A percentile compares a stretch with the other conserved stretches of the same genome.
Conservation (phyloP, 2,329 filamentous ascomycete species). For the Ophiostoma tasmaniense region DNA sequence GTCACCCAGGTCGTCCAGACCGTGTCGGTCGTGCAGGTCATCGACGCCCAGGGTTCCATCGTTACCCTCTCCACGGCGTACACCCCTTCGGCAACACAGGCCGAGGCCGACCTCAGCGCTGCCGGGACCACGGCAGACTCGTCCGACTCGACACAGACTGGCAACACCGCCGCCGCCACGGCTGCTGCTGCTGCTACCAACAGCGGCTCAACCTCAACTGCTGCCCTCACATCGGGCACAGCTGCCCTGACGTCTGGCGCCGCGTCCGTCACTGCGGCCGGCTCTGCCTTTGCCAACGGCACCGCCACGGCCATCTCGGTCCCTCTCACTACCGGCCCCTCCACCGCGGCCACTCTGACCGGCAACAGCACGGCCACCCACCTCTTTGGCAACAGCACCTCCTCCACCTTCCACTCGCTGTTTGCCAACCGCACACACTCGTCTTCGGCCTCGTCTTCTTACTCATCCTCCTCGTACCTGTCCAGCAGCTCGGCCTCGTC, state of each 20-base stretch:
- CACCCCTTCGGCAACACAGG: conserved; percentile 31
- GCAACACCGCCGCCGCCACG: background rate
- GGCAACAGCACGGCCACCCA: conserved; percentile 7
- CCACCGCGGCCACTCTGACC: background rate
- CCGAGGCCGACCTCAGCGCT: background rate
- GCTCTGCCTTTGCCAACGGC: conserved; percentile 6
- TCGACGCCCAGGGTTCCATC: conserved; percentile 40
- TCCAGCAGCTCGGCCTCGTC: conserved; percentile 12
- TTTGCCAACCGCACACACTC: conserved; percentile 25
- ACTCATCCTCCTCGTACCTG: background rate
- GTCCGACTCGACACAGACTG: conserved; percentile 10
- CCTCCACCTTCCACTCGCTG: conserved; percentile 18
- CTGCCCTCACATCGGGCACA: background rate
- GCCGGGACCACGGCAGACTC: conserved; percentile 4
- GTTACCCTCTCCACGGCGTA: conserved; percentile 37
- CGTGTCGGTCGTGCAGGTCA: conserved; percentile 45
- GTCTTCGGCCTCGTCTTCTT: conserved; percentile 17
- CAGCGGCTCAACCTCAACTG: background rate
- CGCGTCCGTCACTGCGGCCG: background rate
- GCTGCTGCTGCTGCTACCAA: background rate
- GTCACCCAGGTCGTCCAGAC: conserved; percentile 45
- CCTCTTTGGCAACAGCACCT: conserved; percentile 13
- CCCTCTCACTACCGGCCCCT: conserved; percentile 14
- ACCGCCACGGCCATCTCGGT: background rate
- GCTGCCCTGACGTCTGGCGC: background rate